Base-by-base conservation (phyloP, 1,139 yeast genomes). In the Candida buenavistaensis region DNA sequence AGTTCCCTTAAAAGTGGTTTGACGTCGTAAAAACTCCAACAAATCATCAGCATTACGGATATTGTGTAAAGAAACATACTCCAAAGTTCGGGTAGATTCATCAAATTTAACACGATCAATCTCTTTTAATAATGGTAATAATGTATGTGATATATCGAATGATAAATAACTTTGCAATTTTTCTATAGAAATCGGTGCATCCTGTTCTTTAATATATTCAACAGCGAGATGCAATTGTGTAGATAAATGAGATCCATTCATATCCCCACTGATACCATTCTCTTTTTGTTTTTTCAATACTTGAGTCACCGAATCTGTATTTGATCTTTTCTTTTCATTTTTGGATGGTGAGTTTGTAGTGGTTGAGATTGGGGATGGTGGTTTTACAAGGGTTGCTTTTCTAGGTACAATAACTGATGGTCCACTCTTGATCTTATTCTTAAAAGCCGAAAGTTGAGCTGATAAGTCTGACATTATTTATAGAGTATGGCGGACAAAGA, bases 141-240 rank as follows among this genome's bases (percentile, higher is more conserved):
- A 63, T 23, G 81, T 64, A 25, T 58, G 77, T 9, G 70, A 50
- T 17, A 68, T 61, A 43, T 68, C 75, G 45, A 68, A 54, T 51
- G 79, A 47, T 46, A 88, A 61, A 48, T 82, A 79, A 28, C 74
- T 69, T 44, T 80, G 80, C 26, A 87, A 61, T 33, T 80, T 80
- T 17, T 67, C 64, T 6, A 87, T 73, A 4, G 78, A 62, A 1
- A 89, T 80, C 0, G 96, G 88, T 19, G 72, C 62, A 45, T 84
- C 95, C 42, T 78, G 77, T 43, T 69, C 70, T 54, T 75, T 78
- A 42, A 92, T 81, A 54, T 80, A 86, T 54, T 90, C 97, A 12
- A 92, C 94, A 1, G 97, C 97, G 53, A 87, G 76, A 43, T 84
- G 80, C 40, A 88, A 65, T 56, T 85, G 88, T 0, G 96, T 87